Evolutionary conservation across 805 yeast species (phyloP).

Genomic region (Pichia eremophila): DNA sequence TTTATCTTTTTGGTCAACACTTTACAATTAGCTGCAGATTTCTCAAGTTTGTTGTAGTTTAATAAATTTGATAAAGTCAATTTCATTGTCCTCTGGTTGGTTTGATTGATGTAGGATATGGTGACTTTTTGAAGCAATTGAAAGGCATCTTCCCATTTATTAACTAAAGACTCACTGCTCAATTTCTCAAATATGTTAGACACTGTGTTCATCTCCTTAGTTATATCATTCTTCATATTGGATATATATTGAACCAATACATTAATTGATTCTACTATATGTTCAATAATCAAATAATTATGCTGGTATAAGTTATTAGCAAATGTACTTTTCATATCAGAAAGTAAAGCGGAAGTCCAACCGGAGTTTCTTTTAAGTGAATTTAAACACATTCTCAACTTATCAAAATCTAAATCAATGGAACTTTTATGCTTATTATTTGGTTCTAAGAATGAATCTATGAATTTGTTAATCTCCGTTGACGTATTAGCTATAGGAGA

Average conservation of each 20-base stretch:
- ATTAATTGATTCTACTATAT: constrained; percentile 40
- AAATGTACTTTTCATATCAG: constrained; percentile 26
- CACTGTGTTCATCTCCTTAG: constrained; percentile 29
- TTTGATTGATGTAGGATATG: constrained; percentile 17
- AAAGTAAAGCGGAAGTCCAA: constrained; percentile 30
- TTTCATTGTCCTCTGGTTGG: constrained; percentile 5
- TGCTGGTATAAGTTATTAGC: constrained; percentile 14
- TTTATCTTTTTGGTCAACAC: constrained; percentile 11
- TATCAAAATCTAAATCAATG: constrained; percentile 26
- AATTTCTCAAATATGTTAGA: constrained; percentile 27
- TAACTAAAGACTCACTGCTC: constrained; percentile 33
- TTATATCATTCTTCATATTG: constrained; percentile 35
- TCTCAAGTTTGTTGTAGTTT: constrained; percentile 21
- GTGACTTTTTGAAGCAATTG: constrained; percentile 18
- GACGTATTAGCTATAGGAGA: constrained; percentile 18
- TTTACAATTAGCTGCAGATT: constrained; percentile 26
- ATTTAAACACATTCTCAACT: constrained; percentile 29
- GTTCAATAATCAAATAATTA: constrained; percentile 27
- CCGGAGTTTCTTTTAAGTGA: constrained; percentile 29
- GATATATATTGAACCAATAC: constrained; percentile 42
- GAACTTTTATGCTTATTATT: constrained; percentile 15
- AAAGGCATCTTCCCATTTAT: constrained; percentile 31
- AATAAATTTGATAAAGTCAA: constrained; percentile 28
- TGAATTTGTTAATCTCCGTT: background rate
- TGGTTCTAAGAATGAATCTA: constrained; percentile 6